Percentiles rank a stretch among this genome's conserved stretches.
Conservation (phyloP, 2,329 filamentous ascomycete species). For the Alternaria sp. region DNA sequence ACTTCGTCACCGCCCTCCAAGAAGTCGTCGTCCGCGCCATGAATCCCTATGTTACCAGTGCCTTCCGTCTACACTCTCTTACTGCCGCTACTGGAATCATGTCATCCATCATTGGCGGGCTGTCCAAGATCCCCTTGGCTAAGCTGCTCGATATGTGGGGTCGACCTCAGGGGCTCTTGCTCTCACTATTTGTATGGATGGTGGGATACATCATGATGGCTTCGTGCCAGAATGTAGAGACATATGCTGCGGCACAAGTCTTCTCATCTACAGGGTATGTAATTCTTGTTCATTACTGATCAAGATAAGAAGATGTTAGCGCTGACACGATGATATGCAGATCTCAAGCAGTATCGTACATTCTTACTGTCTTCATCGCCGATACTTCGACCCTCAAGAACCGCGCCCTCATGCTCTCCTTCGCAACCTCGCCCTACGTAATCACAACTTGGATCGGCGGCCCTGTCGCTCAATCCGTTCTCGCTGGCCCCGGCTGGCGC, state of each 20-base stretch:
- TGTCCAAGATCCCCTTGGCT: not conserved
- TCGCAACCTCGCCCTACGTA: slow-evolving; percentile 70
- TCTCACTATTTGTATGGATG: slow-evolving; percentile 38
- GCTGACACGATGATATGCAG: not conserved
- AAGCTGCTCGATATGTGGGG: slow-evolving; percentile 40
- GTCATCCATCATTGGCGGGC: not conserved
- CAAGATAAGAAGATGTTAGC: not conserved
- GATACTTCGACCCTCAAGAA: slow-evolving; percentile 72
- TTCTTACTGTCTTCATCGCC: slow-evolving; percentile 70
- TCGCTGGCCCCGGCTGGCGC: slow-evolving; percentile 66
- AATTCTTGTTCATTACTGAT: not conserved
- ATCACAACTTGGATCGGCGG: slow-evolving; percentile 70
- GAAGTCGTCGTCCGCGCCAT: slow-evolving; percentile 52
- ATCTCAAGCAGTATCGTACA: slow-evolving; percentile 52
- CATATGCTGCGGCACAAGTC: slow-evolving; percentile 70
- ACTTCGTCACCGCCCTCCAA: slow-evolving; percentile 59
- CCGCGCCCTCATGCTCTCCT: slow-evolving; percentile 69
- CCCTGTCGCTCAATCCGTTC: slow-evolving; percentile 64
- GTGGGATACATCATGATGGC: slow-evolving; percentile 70
- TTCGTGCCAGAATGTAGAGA: slow-evolving; percentile 64
- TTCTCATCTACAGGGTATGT: slow-evolving; percentile 68
- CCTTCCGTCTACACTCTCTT: slow-evolving; percentile 44
- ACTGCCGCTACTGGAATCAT: slow-evolving; percentile 36
- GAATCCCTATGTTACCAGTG: slow-evolving; percentile 49
- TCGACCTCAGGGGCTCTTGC: slow-evolving; percentile 43